A percentile compares a stretch with the other conserved stretches of the same genome.
Evolutionary conservation across 352 stramenopile genomes (phyloP).

Genomic region (Pythium sp.): DNA sequence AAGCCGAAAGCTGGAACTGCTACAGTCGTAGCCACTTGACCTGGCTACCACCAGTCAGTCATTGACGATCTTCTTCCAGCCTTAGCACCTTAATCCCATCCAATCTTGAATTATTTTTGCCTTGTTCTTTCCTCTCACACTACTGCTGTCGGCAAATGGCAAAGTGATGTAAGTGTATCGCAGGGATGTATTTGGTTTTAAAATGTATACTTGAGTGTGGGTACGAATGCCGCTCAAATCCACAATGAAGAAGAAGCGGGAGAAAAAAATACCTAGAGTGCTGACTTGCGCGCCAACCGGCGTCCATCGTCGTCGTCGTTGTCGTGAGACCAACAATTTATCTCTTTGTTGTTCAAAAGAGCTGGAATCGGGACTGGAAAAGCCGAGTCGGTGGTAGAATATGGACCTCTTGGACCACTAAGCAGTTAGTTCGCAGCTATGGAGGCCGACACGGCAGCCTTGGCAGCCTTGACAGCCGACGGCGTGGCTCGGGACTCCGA

Average conservation of each 20-base stretch:
- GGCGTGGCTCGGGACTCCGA: slow-evolving; percentile 42
- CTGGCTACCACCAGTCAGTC: too few species aligned
- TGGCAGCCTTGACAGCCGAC: slow-evolving; percentile 31
- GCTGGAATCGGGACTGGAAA: neutral
- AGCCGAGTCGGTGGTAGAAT: neutral
- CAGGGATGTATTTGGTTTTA: slow-evolving; percentile 6
- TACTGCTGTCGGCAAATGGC: neutral
- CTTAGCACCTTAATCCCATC: too few species aligned
- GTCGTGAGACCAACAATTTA: neutral
- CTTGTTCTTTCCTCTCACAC: neutral
- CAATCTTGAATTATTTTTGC: neutral
- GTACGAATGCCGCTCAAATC: slow-evolving; percentile 8
- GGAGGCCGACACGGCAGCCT: slow-evolving; percentile 42
- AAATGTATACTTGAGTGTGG: slow-evolving; percentile 9
- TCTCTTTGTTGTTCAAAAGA: slow-evolving; percentile 15
- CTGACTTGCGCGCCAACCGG: neutral
- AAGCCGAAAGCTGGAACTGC: neutral
- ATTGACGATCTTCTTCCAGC: too few species aligned
- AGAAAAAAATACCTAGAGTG: slow-evolving; percentile 8
- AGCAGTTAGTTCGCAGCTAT: slow-evolving; percentile 31
- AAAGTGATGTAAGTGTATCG: neutral
- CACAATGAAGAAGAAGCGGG: slow-evolving; percentile 7
- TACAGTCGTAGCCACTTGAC: neutral
- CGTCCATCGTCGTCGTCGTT: neutral
- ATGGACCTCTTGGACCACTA: neutral